Evolutionary conservation across 495 filamentous ascomycete species (phyloP).

Genomic region (Astrocystis sublimbata): DNA sequence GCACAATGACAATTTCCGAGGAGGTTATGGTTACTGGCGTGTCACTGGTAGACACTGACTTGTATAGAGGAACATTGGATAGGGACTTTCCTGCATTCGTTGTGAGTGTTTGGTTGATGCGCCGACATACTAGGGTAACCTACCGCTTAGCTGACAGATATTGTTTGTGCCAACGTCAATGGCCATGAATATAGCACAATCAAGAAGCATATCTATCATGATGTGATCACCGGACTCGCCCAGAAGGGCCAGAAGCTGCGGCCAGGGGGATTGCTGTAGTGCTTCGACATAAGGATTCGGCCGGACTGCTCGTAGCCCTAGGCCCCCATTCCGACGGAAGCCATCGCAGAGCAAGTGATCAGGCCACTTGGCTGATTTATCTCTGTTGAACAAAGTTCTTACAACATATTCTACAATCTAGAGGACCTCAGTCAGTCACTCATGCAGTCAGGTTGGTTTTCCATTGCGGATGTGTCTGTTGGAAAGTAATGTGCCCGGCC

Average conservation of each 20-base stretch:
- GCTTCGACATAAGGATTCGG: slow-evolving; percentile 69
- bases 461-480: not conserved
- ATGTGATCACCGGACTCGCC: slow-evolving; percentile 76
- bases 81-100: slow-evolving; percentile 30
- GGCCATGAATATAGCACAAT: slow-evolving; percentile 75
- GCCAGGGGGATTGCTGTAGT: slow-evolving; percentile 74
- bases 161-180: slow-evolving; percentile 60
- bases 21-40: slow-evolving; percentile 35
- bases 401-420: slow-evolving; percentile 87
- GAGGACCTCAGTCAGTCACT: slow-evolving; percentile 27
- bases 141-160: slow-evolving; percentile 79
- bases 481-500: slow-evolving; percentile 1
- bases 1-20: slow-evolving; percentile 72
- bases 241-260: slow-evolving; percentile 65
- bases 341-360: slow-evolving; percentile 80
- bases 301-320: slow-evolving; percentile 54
- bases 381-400: slow-evolving; percentile 67
- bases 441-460: not conserved
- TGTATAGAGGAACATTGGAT: slow-evolving; percentile 37
- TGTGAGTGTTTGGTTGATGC: not conserved
- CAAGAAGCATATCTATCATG: slow-evolving; percentile 76
- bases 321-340: slow-evolving; percentile 50
- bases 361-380: slow-evolving; percentile 51
- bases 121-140: slow-evolving; percentile 21
- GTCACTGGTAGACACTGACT: slow-evolving; percentile 17